Conservation (phyloP, 176 grass and related monocot species). For the Chrysopogon serrulatus region DNA sequence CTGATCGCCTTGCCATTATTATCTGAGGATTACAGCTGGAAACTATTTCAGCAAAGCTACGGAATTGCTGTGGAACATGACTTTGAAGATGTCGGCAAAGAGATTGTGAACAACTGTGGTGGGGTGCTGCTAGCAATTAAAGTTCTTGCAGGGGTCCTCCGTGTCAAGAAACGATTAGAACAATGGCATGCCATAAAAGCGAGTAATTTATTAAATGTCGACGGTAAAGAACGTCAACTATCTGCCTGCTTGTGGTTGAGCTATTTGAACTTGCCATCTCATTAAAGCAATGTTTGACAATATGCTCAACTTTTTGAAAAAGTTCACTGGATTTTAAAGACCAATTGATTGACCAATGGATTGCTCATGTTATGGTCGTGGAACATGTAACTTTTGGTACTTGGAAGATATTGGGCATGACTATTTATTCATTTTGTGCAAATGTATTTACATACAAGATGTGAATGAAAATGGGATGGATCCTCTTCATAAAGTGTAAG, state of each 20-base stretch:
- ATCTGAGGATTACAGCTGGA: not conserved
- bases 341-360: constrained; percentile 28
- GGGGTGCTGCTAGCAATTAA: too few species aligned
- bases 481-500: constrained; percentile 13
- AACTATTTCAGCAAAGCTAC: not conserved
- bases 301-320: not conserved
- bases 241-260: constrained; percentile 10
- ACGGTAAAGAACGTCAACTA: not conserved
- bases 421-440: constrained; percentile 7
- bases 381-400: not conserved
- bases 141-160: too few species aligned
- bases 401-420: too few species aligned
- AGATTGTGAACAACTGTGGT: too few species aligned
- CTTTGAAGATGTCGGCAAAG: not conserved
- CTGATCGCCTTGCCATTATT: not conserved
- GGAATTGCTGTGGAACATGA: not conserved
- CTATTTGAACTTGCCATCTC: constrained; percentile 4
- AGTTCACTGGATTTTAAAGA: not conserved
- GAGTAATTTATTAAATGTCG: constrained; percentile 3
- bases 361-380: constrained; percentile 18
- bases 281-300: not conserved
- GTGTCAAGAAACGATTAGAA: too few species aligned
- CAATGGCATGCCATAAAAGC: constrained; percentile 16
- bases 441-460: constrained; percentile 21
- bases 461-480: not conserved